These are phyloP conservation scores for Alternaria panax DNA, from an alignment of 2,329 filamentous ascomycete genomes.

Conservation along the genomic window DNA sequence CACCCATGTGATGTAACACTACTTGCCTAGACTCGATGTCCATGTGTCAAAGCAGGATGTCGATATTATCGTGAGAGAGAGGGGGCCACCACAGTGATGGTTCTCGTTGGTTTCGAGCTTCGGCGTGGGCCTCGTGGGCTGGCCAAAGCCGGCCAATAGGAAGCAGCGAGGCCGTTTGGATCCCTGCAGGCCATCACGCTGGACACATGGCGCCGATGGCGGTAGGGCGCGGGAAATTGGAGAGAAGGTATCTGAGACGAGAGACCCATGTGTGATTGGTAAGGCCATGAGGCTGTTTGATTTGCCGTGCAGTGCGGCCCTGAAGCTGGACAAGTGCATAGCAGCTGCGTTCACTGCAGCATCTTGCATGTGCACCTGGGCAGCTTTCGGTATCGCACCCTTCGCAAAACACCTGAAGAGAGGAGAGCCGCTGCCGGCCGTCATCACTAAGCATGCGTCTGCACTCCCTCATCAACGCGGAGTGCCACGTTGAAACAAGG, in stretches of 20 bases:
- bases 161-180: constrained; percentile 7
- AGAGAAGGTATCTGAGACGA: constrained; percentile 7
- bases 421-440: neutral
- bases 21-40: constrained; percentile 17
- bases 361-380: neutral
- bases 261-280: constrained; percentile 7
- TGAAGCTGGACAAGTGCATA: constrained; percentile 1
- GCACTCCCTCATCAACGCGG: neutral
- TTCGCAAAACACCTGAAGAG: neutral
- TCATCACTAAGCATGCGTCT: neutral
- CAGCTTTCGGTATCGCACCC: neutral
- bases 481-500: constrained; percentile 17
- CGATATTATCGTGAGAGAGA: constrained; percentile 15
- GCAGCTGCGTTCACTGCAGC: neutral
- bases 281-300: constrained; percentile 1
- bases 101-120: constrained; percentile 25
- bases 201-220: constrained; percentile 25
- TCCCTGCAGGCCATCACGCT: constrained; percentile 21
- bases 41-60: constrained; percentile 14
- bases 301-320: constrained; percentile 11
- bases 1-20: constrained; percentile 17
- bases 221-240: constrained; percentile 27
- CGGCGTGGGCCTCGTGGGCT: constrained; percentile 8
- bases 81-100: constrained; percentile 20
- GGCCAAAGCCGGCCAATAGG: constrained; percentile 22